Conservation (phyloP, 306 rosid species). For the Prinsepia uniflora region DNA sequence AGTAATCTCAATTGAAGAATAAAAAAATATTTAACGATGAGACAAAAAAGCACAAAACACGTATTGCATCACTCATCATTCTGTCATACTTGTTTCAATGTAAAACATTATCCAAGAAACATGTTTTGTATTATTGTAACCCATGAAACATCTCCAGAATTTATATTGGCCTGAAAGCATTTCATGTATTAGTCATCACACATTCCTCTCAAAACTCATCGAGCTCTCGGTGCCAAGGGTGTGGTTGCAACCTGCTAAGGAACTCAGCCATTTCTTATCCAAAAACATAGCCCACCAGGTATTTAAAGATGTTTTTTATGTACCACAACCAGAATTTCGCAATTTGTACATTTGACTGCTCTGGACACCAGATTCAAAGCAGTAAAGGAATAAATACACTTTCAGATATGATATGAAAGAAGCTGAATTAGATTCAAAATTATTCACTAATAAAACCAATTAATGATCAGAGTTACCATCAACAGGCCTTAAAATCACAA, state of each 20-base stretch:
- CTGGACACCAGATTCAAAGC: neutral
- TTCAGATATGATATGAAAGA: neutral
- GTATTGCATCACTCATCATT: neutral
- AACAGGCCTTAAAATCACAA: neutral
- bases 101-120: neutral
- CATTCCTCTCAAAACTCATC: neutral
- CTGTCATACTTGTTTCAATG: neutral
- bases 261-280: no score
- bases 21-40: neutral
- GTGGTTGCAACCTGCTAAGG: neutral
- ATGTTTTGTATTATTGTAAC: neutral
- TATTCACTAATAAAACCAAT: neutral
- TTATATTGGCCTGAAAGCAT: neutral
- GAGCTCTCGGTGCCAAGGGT: neutral
- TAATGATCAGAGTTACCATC: neutral
- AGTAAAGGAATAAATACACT: neutral
- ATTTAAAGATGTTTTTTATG: neutral
- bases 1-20: constrained; percentile 29
- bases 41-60: neutral
- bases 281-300: no score
- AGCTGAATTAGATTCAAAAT: neutral
- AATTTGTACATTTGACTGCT: neutral
- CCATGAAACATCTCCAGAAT: neutral
- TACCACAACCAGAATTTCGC: neutral
- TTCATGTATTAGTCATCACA: neutral